Conservation (phyloP, 768 basidiomycete species). For the Leccinum obscurum region DNA sequence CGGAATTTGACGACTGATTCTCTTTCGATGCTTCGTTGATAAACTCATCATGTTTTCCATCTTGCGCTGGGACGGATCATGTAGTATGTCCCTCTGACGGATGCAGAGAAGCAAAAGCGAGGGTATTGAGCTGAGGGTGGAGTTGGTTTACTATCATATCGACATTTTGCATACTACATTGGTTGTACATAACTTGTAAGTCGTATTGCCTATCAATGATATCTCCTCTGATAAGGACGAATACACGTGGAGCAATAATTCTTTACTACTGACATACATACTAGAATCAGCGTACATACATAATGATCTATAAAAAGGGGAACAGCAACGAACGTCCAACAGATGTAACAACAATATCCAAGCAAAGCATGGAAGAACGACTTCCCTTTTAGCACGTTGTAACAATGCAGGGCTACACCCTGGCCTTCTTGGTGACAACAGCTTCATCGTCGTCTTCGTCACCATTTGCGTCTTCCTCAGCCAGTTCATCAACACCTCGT, state of each 20-base stretch:
- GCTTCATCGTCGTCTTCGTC: slow-evolving; percentile 14
- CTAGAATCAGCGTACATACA: slow-evolving; percentile 7
- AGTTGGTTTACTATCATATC: not conserved
- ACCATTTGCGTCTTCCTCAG: slow-evolving; percentile 4
- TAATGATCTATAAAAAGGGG: slow-evolving; percentile 20
- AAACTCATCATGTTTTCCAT: not conserved
- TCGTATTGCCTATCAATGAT: not conserved
- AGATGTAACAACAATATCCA: not conserved
- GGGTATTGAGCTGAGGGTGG: slow-evolving; percentile 17
- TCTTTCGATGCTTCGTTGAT: not conserved
- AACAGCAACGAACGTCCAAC: not conserved
- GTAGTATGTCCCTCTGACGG: slow-evolving; percentile 73
- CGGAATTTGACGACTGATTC: slow-evolving; percentile 15
- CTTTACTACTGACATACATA: not conserved
- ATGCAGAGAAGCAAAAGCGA: slow-evolving; percentile 45
- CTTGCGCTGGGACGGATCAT: too few relatives aligned
- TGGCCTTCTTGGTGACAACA: slow-evolving; percentile 25
- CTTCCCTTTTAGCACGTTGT: not conserved
- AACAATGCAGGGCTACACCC: slow-evolving; percentile 16
- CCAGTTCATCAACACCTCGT: slow-evolving; percentile 26
- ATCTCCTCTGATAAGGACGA: not conserved
- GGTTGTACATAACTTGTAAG: not conserved
- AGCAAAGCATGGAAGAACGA: not conserved
- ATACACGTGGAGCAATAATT: too few relatives aligned
- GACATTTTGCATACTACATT: too few relatives aligned